phyloP scores from a whole-genome alignment of 345 rosid species.

The Linum lewisii region DNA sequence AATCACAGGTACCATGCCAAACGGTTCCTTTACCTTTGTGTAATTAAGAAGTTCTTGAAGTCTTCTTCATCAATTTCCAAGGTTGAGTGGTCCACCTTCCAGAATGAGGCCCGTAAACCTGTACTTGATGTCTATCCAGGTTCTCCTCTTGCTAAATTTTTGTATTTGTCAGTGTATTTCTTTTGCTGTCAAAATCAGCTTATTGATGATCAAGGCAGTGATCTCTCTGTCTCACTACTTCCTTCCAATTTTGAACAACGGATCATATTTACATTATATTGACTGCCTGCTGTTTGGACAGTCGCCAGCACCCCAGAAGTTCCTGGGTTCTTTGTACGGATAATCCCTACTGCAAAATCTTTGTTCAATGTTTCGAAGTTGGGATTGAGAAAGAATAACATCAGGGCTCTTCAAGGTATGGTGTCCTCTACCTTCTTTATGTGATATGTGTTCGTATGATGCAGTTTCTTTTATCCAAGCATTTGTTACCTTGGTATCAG shows the following conservation, averaged over 20 bases:
- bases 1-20: slow-evolving; percentile 86
- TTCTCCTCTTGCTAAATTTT: slow-evolving; percentile 12
- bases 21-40: slow-evolving; percentile 70
- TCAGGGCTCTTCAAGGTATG: slow-evolving; percentile 60
- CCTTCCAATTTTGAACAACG: neutral
- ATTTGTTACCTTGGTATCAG: slow-evolving; percentile 12
- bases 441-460: neutral
- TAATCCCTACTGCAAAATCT: slow-evolving; percentile 66
- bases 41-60: slow-evolving; percentile 53
- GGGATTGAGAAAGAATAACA: slow-evolving; percentile 56
- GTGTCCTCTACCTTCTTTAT: neutral
- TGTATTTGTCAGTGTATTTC: neutral
- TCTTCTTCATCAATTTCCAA: slow-evolving; percentile 36
- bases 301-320: slow-evolving; percentile 39
- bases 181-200: neutral
- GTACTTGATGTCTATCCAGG: slow-evolving; percentile 70
- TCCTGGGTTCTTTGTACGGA: slow-evolving; percentile 49
- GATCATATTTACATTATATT: neutral
- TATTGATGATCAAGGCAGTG: neutral
- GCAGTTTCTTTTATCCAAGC: slow-evolving; percentile 5
- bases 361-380: slow-evolving; percentile 55
- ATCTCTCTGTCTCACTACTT: neutral
- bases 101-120: slow-evolving; percentile 92
- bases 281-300: slow-evolving; percentile 16
- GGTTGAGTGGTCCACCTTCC: slow-evolving; percentile 69